Evolutionary conservation across 441 rosid species (phyloP), one percentile per base, ranked within the genome.

Genomic region (Sinapis alba): DNA sequence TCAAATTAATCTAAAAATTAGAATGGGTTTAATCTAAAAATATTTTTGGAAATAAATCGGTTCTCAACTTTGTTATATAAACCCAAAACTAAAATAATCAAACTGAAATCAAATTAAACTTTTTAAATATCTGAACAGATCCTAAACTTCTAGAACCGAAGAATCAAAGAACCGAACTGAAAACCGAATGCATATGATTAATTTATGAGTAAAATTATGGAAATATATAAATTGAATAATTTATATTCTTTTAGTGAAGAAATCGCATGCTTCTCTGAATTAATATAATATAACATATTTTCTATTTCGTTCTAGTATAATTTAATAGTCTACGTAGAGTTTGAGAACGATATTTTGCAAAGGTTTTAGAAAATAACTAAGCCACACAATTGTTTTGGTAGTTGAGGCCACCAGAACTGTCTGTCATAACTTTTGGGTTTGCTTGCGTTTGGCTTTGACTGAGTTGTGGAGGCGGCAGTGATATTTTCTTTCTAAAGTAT

Each of bases 391-490:
- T 47, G 20, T 47, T 47, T 45, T 50, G 56, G 56, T 50, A 50
- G 56, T 19, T 50, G 23, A 18, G 23, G 23, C 56, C 56, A 50
- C 56, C 56, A 50, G 56, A 50, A 50, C 56, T 21, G 56, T 50
- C 56, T 50, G 56, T 50, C 56, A 50, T 18, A 50, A 50, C 58
- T 53, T 51, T 53, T 53, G 13, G 58, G 26, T 53, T 53, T 53
- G 13, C 13, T 53, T 19, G 24, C 13, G 6, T 20, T 53, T 13
- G 57, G 24, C 24, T 19, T 51, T 51, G 58, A 53, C 58, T 53
- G 58, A 19, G 26, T 19, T 19, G 20, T 19, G 26, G 26, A 53
- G 58, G 24, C 58, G 58, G 58, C 26, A 26, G 10, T 26, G 19
- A 58, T 6, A 58, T 58, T 57, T 56, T 26, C 26, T 23, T 56